phyloP scores from a whole-genome alignment of 2,329 filamentous ascomycete species.

The Colletotrichum liriopes region DNA sequence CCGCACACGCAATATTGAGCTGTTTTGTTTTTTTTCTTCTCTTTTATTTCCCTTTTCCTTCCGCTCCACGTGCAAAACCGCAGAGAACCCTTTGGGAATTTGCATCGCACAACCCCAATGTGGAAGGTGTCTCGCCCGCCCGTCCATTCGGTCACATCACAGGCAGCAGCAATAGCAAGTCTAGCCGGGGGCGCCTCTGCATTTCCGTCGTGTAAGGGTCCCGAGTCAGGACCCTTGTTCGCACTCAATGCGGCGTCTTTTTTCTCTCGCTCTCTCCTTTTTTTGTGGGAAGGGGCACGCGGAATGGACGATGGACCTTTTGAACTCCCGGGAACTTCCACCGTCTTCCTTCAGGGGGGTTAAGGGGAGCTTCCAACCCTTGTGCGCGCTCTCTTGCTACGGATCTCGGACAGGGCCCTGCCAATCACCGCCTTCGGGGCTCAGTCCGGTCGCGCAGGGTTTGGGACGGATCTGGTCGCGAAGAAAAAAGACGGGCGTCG shows the following conservation, averaged over 20 bases:
- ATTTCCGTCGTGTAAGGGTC: slow-evolving; percentile 4
- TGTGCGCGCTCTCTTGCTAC: not conserved
- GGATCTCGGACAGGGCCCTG: slow-evolving; percentile 16
- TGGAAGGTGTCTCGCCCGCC: slow-evolving; percentile 28
- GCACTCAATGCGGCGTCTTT: slow-evolving; percentile 7
- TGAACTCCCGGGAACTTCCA: slow-evolving; percentile 7
- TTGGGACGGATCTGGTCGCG: slow-evolving; percentile 1
- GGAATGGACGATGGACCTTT: slow-evolving; percentile 3
- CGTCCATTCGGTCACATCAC: not conserved
- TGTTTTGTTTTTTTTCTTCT: not conserved
- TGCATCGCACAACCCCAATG: slow-evolving; percentile 6
- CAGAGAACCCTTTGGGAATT: not conserved
- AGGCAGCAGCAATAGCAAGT: not conserved
- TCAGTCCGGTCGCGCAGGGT: not conserved
- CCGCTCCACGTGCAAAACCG: not conserved
- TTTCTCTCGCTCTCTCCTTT: not conserved
- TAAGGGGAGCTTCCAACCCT: not conserved
- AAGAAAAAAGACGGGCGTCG: too few relatives aligned
- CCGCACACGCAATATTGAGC: slow-evolving; percentile 18
- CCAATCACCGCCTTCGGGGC: slow-evolving; percentile 1
- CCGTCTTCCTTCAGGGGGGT: slow-evolving; percentile 21
- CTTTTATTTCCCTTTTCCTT: not conserved
- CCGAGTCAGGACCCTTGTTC: slow-evolving; percentile 39
- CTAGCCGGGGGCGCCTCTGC: not conserved
- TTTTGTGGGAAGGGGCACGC: not conserved